Percentiles rank a stretch among this genome's conserved stretches.
These are phyloP conservation scores for Rhynchosporium graminicola DNA, from an alignment of 2,329 filamentous ascomycete genomes.

Conservation along the genomic window DNA sequence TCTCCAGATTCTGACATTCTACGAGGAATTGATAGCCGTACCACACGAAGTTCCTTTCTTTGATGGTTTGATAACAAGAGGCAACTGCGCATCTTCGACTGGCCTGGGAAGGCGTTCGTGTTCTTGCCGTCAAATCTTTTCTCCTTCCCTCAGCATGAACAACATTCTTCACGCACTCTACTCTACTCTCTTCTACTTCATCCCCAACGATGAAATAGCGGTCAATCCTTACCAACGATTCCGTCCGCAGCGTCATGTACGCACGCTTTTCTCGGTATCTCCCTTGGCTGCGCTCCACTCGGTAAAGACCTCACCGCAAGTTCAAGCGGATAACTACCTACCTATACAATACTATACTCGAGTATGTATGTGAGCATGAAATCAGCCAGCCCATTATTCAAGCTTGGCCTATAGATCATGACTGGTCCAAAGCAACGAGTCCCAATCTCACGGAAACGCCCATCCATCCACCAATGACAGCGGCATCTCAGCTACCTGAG, in stretches of 20 bases:
- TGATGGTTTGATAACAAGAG: no score
- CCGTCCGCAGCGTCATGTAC: constrained; percentile 14
- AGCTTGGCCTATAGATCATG: constrained; percentile 1
- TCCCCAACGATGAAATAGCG: constrained; percentile 20
- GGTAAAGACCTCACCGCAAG: constrained; percentile 21
- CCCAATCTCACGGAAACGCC: constrained; percentile 3
- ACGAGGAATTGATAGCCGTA: no score
- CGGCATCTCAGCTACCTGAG: constrained; percentile 2
- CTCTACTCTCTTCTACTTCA: not conserved
- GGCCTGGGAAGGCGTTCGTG: no score
- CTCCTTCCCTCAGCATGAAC: not conserved
- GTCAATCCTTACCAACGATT: constrained; percentile 16
- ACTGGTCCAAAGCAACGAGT: constrained; percentile 10
- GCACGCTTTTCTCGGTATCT: not conserved
- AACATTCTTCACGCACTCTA: not conserved
- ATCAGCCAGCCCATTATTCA: not conserved
- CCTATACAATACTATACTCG: no score
- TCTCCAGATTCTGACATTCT: not conserved
- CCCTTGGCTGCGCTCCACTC: constrained; percentile 1
- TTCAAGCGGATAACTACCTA: not conserved
- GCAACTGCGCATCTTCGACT: no score
- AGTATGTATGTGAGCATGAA: not conserved
- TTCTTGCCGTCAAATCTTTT: no score
- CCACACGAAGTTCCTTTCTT: no score
- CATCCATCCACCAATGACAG: constrained; percentile 6